Percentiles rank a stretch among this genome's conserved stretches.
phyloP scores from a whole-genome alignment of 129 eudicot species.

The Helianthus annuus region DNA sequence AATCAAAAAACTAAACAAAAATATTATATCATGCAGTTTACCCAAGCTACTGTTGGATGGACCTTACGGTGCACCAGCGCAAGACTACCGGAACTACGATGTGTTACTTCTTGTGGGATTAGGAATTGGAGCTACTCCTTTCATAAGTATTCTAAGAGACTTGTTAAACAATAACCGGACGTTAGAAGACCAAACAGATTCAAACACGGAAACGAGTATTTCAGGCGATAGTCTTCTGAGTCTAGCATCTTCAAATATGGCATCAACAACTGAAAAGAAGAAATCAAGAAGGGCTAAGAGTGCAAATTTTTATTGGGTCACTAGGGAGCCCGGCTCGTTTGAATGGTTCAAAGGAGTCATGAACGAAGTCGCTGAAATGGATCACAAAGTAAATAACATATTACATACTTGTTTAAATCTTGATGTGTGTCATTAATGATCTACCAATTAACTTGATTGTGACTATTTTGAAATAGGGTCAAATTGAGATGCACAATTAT shows the following conservation, averaged over 20 bases:
- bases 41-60: slow-evolving; percentile 91
- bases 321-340: slow-evolving; percentile 95
- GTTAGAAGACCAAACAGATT: slow-evolving; percentile 83
- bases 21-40: slow-evolving; percentile 51
- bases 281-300: slow-evolving; percentile 69
- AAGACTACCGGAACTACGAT: slow-evolving; percentile 87
- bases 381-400: slow-evolving; percentile 67
- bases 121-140: slow-evolving; percentile 99
- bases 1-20: not conserved
- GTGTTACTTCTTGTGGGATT: slow-evolving; percentile 90
- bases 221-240: slow-evolving; percentile 74
- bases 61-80: slow-evolving; percentile 98
- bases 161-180: slow-evolving; percentile 76
- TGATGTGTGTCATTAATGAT: not conserved
- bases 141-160: slow-evolving; percentile 88
- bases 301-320: slow-evolving; percentile 99
- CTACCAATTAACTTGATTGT: slow-evolving; percentile 8
- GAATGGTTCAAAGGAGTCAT: slow-evolving; percentile 99
- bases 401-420: not conserved
- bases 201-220: slow-evolving; percentile 65
- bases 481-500: slow-evolving; percentile 97
- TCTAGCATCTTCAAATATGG: slow-evolving; percentile 56
- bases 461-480: slow-evolving; percentile 56
- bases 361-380: slow-evolving; percentile 94
- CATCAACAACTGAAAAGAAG: slow-evolving; percentile 57